Evolutionary conservation across 352 stramenopile species (phyloP).

Genomic region (Discostella stelligera): DNA sequence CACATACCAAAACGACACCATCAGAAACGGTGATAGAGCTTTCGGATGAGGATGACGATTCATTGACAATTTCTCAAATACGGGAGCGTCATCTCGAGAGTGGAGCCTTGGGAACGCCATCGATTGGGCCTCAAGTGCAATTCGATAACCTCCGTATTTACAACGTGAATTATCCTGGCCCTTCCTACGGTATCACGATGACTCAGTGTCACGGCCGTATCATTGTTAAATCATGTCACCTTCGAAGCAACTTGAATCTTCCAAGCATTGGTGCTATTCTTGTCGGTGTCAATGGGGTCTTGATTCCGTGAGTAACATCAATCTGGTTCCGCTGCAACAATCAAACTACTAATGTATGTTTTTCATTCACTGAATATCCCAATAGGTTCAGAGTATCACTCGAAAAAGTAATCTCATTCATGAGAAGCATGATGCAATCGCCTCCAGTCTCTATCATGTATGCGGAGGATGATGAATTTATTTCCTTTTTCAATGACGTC

Average conservation of each 20-base stretch:
- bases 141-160: slow-evolving; percentile 40
- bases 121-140: slow-evolving; percentile 13
- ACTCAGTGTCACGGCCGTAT: slow-evolving; percentile 35
- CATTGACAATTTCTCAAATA: slow-evolving; percentile 27
- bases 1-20: slow-evolving; percentile 8
- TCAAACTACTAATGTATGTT: not conserved
- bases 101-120: slow-evolving; percentile 2
- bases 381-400: not conserved
- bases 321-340: not conserved
- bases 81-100: slow-evolving; percentile 5
- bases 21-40: slow-evolving; percentile 14
- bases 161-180: slow-evolving; percentile 47
- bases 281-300: slow-evolving; percentile 43
- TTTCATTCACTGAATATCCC: not conserved
- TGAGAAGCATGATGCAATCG: not conserved
- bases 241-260: slow-evolving; percentile 2
- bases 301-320: slow-evolving; percentile 21
- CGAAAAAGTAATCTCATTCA: slow-evolving; percentile 2
- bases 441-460: slow-evolving; percentile 4
- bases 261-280: slow-evolving; percentile 53
- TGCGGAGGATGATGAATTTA: slow-evolving; percentile 4
- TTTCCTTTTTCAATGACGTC: slow-evolving; percentile 1
- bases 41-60: slow-evolving; percentile 20
- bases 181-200: slow-evolving; percentile 46
- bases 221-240: slow-evolving; percentile 24